Evolutionary conservation across 192 early-diverging fungal genomes (phyloP).

Genomic region (Linderina pennispora): DNA sequence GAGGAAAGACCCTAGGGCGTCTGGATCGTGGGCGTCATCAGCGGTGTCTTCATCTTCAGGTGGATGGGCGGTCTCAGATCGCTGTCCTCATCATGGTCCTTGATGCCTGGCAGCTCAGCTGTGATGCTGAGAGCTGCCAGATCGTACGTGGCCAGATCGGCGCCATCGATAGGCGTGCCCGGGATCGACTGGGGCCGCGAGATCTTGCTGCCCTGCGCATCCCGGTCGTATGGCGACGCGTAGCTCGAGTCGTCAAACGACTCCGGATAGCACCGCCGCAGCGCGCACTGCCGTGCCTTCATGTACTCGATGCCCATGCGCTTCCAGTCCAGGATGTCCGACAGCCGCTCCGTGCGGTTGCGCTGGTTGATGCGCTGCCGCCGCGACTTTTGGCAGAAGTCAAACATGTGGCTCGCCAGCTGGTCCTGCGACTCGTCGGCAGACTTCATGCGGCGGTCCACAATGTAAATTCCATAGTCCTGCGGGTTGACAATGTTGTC

Average conservation of each 20-base stretch:
- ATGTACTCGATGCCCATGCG: constrained; percentile 97
- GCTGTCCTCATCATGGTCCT: constrained; percentile 43
- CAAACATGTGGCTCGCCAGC: constrained; percentile 80
- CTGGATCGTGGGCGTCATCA: constrained; percentile 49
- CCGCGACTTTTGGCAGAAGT: constrained; percentile 90
- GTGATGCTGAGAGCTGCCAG: constrained; percentile 45
- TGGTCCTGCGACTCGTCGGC: constrained; percentile 91
- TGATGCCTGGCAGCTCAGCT: constrained; percentile 42
- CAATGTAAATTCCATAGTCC: constrained; percentile 97
- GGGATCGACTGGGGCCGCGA: constrained; percentile 85
- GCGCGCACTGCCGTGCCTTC: constrained; percentile 90
- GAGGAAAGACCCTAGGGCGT: constrained; percentile 19
- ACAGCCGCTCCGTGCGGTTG: constrained; percentile 92
- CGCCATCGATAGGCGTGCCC: constrained; percentile 63
- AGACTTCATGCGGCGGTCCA: constrained; percentile 87
- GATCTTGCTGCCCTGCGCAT: constrained; percentile 57
- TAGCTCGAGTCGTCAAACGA: constrained; percentile 65
- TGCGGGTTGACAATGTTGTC: constrained; percentile 88
- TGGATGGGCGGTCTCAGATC: constrained; percentile 48
- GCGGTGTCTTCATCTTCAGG: constrained; percentile 53
- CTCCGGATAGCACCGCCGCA: constrained; percentile 85
- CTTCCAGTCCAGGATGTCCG: constrained; percentile 97
- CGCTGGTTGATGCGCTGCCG: constrained; percentile 98
- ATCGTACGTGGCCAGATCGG: constrained; percentile 49
- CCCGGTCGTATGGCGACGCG: constrained; percentile 51